phyloP scores from a whole-genome alignment of 75 land plant species.

The Pseudotsuga menziesii region DNA sequence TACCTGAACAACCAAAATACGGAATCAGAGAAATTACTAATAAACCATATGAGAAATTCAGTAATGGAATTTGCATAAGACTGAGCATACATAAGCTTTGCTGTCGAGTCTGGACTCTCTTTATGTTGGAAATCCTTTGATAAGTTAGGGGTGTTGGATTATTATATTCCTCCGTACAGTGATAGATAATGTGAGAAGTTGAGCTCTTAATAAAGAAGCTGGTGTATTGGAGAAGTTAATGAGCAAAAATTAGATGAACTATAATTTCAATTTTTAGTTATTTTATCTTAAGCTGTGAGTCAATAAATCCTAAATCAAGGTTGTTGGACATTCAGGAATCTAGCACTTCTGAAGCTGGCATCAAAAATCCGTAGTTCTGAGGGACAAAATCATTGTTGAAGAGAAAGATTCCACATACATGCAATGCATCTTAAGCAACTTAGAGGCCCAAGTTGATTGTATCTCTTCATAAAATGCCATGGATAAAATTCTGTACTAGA shows the following conservation, averaged over 20 bases:
- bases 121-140: neutral
- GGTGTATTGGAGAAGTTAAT: neutral
- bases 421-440: too few species aligned
- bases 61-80: slow-evolving; percentile 6
- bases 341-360: neutral
- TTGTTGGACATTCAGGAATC: neutral
- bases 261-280: neutral
- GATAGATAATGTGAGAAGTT: neutral
- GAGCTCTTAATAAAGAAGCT: neutral
- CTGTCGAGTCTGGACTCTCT: neutral
- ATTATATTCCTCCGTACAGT: neutral
- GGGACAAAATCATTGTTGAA: too few species aligned
- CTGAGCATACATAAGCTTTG: neutral
- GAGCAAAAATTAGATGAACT: neutral
- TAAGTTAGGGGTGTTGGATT: neutral
- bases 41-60: neutral
- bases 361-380: neutral
- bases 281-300: neutral
- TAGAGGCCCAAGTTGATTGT: too few species aligned
- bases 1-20: slow-evolving; percentile 39
- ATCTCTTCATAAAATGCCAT: too few species aligned
- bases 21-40: neutral
- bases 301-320: neutral
- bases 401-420: too few species aligned
- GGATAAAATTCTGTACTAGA: too few species aligned